Conservation (phyloP, 495 filamentous ascomycete species). For the Platismatia glauca region DNA sequence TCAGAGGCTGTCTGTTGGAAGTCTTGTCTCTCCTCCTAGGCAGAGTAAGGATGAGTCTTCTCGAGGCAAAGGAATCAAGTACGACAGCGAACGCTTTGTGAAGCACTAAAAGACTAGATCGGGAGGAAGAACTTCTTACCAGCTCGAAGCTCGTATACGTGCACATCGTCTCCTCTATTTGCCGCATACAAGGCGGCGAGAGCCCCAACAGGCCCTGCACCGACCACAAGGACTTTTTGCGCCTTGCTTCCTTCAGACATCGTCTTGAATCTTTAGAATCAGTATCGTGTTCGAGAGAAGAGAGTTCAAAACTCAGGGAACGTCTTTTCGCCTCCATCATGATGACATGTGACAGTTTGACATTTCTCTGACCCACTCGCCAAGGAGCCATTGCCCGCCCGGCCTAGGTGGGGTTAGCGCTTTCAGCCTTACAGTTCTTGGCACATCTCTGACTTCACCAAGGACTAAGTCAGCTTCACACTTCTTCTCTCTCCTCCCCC, state of each 20-base stretch:
- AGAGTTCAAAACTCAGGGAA: not conserved
- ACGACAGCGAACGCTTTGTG: no score
- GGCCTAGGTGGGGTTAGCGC: no score
- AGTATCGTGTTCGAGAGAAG: no score
- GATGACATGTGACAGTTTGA: no score
- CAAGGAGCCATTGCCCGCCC: no score
- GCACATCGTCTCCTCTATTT: slow-evolving; percentile 73
- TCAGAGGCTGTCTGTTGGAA: no score
- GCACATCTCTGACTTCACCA: not conserved
- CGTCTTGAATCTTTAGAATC: no score
- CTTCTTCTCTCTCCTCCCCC: not conserved
- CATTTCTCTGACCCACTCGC: no score
- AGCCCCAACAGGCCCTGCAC: slow-evolving; percentile 87
- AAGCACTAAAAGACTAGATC: not conserved
- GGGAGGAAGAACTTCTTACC: slow-evolving; percentile 48
- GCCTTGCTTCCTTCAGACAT: slow-evolving; percentile 11
- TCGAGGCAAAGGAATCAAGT: no score
- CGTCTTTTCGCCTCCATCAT: not conserved
- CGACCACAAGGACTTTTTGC: slow-evolving; percentile 75
- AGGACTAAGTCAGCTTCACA: not conserved
- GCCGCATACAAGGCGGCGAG: slow-evolving; percentile 90
- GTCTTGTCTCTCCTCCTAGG: no score
- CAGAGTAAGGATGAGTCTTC: no score
- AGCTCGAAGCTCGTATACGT: slow-evolving; percentile 87
- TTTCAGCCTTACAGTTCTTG: not conserved